Base-by-base conservation (phyloP, 2,329 filamentous ascomycete species). In the Monilinia fructicola region DNA sequence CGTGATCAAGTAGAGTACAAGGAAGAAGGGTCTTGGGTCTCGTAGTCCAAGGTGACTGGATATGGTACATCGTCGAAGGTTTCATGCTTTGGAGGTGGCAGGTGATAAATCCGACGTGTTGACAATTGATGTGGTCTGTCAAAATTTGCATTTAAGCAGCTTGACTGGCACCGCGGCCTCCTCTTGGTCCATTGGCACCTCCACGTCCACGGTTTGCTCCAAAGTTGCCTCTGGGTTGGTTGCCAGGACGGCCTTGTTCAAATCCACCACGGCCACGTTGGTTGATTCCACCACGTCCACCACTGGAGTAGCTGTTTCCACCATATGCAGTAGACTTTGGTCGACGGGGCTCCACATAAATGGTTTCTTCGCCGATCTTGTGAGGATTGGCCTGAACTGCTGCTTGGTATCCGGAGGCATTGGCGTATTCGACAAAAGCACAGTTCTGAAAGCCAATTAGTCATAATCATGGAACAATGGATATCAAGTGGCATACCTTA, bases 371-470 rank as follows among this genome's bases (percentile, higher is more conserved):
- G 73, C 90, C 91, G 70, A 99, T 86, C 54, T 85, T 85, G 80
- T 96, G 92, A 46, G 94, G 94, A 81, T 96, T 98, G 73, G 89
- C 90, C 69, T 86, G 86, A 48, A 92, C 84, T 54, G 95, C 95
- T 69, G 91, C 90, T 78, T 92, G 86, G 80, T 96, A 97, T 56
- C 87, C 92, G 65, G 93, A 87, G 28, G 87, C 77, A 56, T 89
- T 90, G 76, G 88, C 90, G 79, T 95, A 99, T 78, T 99, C 95
- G 68, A 97, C 92, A 76, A 98, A 98, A 35, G 95, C 95, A 76
- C 93, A 97, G 84, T 95, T 97, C 94, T 96, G 76, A 40, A 68
- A 16, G 58, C 53, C 61, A 23, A 71, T 70, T 71, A 68, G 71
- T 66, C 40, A 12, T 28, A 54, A 31, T 54, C 35, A 53, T 35